Evolutionary conservation across 2,329 filamentous ascomycete species (phyloP).

Genomic region (Ascocoryne sarcoides): DNA sequence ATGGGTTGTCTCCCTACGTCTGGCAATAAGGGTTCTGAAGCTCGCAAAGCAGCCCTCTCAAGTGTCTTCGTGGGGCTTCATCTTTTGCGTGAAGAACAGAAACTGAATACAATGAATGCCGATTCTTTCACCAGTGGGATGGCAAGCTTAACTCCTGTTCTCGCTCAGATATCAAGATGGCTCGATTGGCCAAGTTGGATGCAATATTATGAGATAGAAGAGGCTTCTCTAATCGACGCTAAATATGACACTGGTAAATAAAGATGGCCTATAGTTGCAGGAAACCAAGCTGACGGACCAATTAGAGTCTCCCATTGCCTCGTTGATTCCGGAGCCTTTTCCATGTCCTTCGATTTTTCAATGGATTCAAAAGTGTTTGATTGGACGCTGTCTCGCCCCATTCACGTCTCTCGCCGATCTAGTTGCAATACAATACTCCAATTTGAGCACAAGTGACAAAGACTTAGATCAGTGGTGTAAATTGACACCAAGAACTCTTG

Average conservation of each 20-base stretch:
- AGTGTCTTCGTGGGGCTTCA: constrained; percentile 71
- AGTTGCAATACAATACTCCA: constrained; percentile 27
- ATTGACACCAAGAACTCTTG: constrained; percentile 55
- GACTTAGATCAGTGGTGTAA: constrained; percentile 19
- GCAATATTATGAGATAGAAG: constrained; percentile 52
- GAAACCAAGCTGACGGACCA: background rate
- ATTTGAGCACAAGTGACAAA: constrained; percentile 9
- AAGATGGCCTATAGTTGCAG: background rate
- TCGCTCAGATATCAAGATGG: constrained; percentile 78
- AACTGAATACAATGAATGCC: constrained; percentile 57
- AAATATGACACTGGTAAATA: constrained; percentile 44
- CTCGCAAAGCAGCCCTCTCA: constrained; percentile 51
- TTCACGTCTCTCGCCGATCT: constrained; percentile 44
- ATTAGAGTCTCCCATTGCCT: constrained; percentile 13
- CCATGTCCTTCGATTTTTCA: constrained; percentile 50
- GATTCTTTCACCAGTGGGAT: constrained; percentile 37
- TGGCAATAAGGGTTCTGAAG: constrained; percentile 41
- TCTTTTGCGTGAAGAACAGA: constrained; percentile 81
- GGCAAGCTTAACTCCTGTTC: constrained; percentile 56
- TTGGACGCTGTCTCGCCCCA: constrained; percentile 24
- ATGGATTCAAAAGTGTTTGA: constrained; percentile 38
- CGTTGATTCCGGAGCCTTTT: constrained; percentile 39
- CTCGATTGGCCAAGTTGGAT: constrained; percentile 64
- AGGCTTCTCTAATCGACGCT: constrained; percentile 42
- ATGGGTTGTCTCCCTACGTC: constrained; percentile 59